Conservation (phyloP, 345 rosid genomes). For the Eutrema yunnanense region DNA sequence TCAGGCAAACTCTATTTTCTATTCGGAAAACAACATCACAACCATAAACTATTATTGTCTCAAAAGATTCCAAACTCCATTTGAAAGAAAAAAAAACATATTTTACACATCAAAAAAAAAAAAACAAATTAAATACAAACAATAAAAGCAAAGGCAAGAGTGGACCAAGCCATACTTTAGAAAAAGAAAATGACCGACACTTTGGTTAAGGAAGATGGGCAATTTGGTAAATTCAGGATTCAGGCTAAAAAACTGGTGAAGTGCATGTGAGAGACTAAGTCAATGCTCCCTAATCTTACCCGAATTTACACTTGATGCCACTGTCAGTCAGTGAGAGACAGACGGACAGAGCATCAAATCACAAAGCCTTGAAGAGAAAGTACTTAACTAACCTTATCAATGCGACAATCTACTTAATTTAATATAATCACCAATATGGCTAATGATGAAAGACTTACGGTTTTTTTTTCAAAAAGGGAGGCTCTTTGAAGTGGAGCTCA, state of each 20-base stretch:
- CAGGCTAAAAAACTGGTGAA: not conserved
- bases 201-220: not conserved
- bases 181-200: conserved; percentile 26
- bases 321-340: conserved; percentile 29
- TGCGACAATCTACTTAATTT: not conserved
- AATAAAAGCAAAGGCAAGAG: conserved; percentile 18
- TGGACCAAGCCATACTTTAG: conserved; percentile 28
- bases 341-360: conserved; percentile 31
- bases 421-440: not conserved
- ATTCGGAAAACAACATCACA: not conserved
- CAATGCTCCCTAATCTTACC: conserved; percentile 4
- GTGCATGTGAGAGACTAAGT: conserved; percentile 16
- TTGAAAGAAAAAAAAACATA: not conserved
- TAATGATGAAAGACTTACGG: conserved; percentile 23
- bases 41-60: conserved; percentile 20
- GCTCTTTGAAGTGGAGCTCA: conserved; percentile 91
- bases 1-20: not conserved
- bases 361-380: conserved; percentile 19
- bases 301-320: conserved; percentile 21
- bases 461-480: conserved; percentile 59
- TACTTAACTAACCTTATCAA: conserved; percentile 7
- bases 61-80: conserved; percentile 7
- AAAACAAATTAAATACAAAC: not conserved
- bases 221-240: conserved; percentile 2
- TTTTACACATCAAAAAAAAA: not conserved